phyloP scores from a whole-genome alignment of 768 basidiomycete genomes.

The Solioccasus polychromus region DNA sequence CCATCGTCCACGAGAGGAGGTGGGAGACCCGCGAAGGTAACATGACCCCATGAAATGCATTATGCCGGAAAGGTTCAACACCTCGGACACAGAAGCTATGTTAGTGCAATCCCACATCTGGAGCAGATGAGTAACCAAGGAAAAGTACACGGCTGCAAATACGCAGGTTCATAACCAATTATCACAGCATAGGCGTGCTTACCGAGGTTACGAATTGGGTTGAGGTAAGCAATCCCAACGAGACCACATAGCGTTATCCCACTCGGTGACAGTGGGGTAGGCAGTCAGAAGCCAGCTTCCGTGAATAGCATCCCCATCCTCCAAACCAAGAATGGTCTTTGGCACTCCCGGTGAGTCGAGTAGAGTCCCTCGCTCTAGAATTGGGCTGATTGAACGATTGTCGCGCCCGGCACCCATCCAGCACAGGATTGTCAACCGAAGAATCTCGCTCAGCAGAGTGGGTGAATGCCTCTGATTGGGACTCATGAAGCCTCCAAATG shows the following conservation, averaged over 20 bases:
- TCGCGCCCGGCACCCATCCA: slow-evolving; percentile 8
- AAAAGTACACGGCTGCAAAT: slow-evolving; percentile 44
- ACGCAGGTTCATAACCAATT: background rate
- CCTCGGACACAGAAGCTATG: slow-evolving; percentile 47
- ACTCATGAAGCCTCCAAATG: slow-evolving; percentile 43
- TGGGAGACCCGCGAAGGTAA: slow-evolving; percentile 40
- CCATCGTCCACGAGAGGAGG: slow-evolving; percentile 28
- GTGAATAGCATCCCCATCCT: slow-evolving; percentile 21
- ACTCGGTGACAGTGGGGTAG: slow-evolving; percentile 31
- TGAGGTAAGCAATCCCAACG: slow-evolving; percentile 30
- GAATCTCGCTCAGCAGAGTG: slow-evolving; percentile 9
- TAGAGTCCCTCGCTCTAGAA: slow-evolving; percentile 2
- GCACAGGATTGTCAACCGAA: slow-evolving; percentile 7
- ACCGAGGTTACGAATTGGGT: slow-evolving; percentile 17
- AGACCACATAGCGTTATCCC: slow-evolving; percentile 33
- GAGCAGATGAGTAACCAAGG: slow-evolving; percentile 50
- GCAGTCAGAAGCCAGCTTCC: slow-evolving; percentile 17
- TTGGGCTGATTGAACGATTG: slow-evolving; percentile 11
- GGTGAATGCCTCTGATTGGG: slow-evolving; percentile 20
- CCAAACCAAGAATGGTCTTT: slow-evolving; percentile 12
- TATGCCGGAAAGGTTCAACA: slow-evolving; percentile 48
- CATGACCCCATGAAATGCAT: slow-evolving; percentile 34
- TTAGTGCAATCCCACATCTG: slow-evolving; percentile 64
- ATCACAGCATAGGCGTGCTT: slow-evolving; percentile 3
- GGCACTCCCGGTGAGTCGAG: slow-evolving; percentile 15